phyloP scores from a whole-genome alignment of 1,284 basidiomycete genomes.

The Trichosporon faecale region DNA sequence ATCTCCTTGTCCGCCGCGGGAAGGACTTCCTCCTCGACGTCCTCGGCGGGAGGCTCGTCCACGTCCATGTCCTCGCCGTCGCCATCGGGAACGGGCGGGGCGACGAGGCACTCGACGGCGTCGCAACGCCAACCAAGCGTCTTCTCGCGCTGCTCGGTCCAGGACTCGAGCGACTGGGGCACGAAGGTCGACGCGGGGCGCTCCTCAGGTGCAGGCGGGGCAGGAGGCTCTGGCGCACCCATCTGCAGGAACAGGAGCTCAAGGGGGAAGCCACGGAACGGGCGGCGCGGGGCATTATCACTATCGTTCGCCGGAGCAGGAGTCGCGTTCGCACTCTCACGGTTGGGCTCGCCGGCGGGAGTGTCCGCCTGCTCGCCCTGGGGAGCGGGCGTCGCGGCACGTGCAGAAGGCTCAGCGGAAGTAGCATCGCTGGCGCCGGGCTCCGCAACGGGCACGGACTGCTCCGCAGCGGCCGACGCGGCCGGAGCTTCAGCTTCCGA shows the following conservation, averaged over 20 bases:
- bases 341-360: background rate
- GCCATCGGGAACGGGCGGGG: constrained; percentile 27
- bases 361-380: background rate
- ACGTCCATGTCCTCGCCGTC: constrained; percentile 23
- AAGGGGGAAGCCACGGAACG: constrained; percentile 12
- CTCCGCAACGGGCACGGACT: background rate
- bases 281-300: background rate
- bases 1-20: constrained; percentile 32
- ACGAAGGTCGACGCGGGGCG: constrained; percentile 14
- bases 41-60: constrained; percentile 17
- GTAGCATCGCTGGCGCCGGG: background rate
- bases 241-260: constrained; percentile 19
- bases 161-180: constrained; percentile 35
- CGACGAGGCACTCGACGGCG: constrained; percentile 37
- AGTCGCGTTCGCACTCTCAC: background rate
- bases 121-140: constrained; percentile 48
- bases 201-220: constrained; percentile 3
- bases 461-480: background rate
- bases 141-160: constrained; percentile 40
- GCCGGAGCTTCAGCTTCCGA: background rate
- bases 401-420: background rate
- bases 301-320: background rate
- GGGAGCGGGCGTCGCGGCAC: background rate
- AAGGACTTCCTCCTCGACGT: constrained; percentile 13
- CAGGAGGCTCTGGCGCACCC: background rate